Conservation (phyloP, 208 protist species). For the Acanthamoeba healyi region DNA sequence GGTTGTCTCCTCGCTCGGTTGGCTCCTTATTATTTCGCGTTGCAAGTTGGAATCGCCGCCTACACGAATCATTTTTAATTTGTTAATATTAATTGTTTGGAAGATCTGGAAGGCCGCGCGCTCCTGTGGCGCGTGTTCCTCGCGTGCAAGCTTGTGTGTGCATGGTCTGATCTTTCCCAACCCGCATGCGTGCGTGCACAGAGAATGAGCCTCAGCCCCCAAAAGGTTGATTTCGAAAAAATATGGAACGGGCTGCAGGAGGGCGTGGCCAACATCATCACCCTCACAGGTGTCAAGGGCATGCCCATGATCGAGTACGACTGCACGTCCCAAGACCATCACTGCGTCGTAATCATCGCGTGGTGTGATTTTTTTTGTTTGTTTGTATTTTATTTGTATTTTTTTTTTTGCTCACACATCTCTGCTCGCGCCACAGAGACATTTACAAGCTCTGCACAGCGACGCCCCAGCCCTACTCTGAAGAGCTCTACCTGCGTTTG, state of each 20-base stretch:
- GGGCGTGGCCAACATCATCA: slow-evolving; percentile 79
- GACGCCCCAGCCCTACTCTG: slow-evolving; percentile 79
- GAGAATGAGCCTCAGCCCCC: slow-evolving; percentile 14
- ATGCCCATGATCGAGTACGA: slow-evolving; percentile 67
- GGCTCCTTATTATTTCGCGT: too few species aligned
- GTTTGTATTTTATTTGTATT: too few species aligned
- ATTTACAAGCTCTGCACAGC: slow-evolving; percentile 49
- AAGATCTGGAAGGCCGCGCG: too few species aligned
- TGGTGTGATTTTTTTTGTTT: slow-evolving; percentile 1
- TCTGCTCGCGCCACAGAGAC: not conserved
- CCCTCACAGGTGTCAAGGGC: slow-evolving; percentile 56
- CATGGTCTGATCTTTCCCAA: too few species aligned
- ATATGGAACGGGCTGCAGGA: slow-evolving; percentile 84
- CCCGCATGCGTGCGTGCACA: not conserved
- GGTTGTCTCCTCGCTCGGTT: too few species aligned
- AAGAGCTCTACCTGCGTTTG: slow-evolving; percentile 83
- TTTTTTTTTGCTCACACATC: slow-evolving; percentile 69
- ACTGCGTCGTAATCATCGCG: not conserved
- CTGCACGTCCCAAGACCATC: not conserved
- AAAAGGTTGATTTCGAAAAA: slow-evolving; percentile 77
- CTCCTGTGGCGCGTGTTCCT: too few species aligned
- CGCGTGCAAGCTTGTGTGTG: too few species aligned
- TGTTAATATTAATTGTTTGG: too few species aligned
- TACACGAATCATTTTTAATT: too few species aligned
- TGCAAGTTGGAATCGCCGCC: too few species aligned